Percentiles rank a stretch among this genome's conserved stretches.
Evolutionary conservation across 2,329 filamentous ascomycete species (phyloP).

Genomic region (Aspergillus quadrilineatus): DNA sequence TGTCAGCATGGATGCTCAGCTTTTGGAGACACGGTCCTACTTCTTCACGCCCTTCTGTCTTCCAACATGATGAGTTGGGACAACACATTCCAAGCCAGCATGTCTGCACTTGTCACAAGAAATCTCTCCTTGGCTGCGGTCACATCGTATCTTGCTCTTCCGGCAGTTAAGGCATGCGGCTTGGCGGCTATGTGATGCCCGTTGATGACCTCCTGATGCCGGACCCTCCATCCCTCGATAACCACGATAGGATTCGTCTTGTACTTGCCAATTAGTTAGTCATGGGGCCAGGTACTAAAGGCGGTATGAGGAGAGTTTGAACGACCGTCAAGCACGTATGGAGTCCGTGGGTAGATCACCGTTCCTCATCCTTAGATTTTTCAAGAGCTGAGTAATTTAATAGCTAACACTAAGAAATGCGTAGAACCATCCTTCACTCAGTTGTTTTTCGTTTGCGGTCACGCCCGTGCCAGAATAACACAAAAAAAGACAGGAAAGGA

Average conservation of each 20-base stretch:
- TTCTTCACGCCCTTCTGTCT: slow-evolving; percentile 76
- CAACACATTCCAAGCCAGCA: slow-evolving; percentile 61
- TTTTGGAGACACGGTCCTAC: slow-evolving; percentile 40
- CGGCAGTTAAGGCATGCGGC: slow-evolving; percentile 64
- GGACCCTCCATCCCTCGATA: slow-evolving; percentile 15
- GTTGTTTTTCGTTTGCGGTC: too few relatives aligned
- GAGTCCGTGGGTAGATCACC: too few relatives aligned
- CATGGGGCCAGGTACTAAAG: too few relatives aligned
- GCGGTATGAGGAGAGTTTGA: too few relatives aligned
- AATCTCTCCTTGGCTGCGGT: slow-evolving; percentile 53
- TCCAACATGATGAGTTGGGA: slow-evolving; percentile 71
- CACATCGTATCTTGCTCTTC: slow-evolving; percentile 67
- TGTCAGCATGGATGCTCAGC: slow-evolving; percentile 11
- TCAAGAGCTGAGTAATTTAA: too few relatives aligned
- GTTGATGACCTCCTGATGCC: slow-evolving; percentile 5
- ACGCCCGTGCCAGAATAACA: too few relatives aligned
- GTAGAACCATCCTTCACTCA: too few relatives aligned
- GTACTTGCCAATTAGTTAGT: neutral
- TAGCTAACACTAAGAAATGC: too few relatives aligned
- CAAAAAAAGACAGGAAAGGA: too few relatives aligned
- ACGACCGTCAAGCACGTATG: too few relatives aligned
- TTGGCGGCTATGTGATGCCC: slow-evolving; percentile 28
- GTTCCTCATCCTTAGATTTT: too few relatives aligned
- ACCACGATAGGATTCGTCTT: neutral
- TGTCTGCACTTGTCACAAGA: slow-evolving; percentile 63